Percentiles rank a stretch among this genome's conserved stretches.
phyloP scores from a whole-genome alignment of 441 rosid genomes.

The Arabidopsis lyrata region DNA sequence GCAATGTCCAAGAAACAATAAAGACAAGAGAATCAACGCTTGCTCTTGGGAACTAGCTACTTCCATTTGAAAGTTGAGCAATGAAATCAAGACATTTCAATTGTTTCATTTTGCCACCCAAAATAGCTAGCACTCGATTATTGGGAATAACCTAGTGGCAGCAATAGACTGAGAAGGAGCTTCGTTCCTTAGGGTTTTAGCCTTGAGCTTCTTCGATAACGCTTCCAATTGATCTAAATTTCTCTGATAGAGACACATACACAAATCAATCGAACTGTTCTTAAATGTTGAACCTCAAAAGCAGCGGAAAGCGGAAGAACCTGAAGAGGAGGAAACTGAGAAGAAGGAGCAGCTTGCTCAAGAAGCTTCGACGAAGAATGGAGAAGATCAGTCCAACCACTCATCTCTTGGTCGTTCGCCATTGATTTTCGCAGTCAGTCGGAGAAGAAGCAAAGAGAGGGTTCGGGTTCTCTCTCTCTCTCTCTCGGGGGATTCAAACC shows the following conservation, averaged over 20 bases:
- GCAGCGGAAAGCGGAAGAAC: slow-evolving; percentile 45
- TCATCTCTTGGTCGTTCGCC: slow-evolving; percentile 82
- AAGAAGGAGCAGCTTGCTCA: slow-evolving; percentile 95
- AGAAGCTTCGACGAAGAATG: slow-evolving; percentile 92
- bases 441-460: slow-evolving; percentile 28
- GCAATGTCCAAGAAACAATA: slow-evolving; percentile 20
- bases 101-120: background rate
- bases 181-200: slow-evolving; percentile 80
- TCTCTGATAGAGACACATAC: slow-evolving; percentile 58
- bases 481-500: slow-evolving; percentile 14
- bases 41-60: background rate
- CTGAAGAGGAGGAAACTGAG: slow-evolving; percentile 99
- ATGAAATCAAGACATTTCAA: slow-evolving; percentile 7
- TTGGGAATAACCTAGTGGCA: slow-evolving; percentile 77
- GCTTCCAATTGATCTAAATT: slow-evolving; percentile 95
- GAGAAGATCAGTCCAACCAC: slow-evolving; percentile 91
- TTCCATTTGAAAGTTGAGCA: background rate
- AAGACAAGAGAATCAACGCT: slow-evolving; percentile 21
- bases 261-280: slow-evolving; percentile 21
- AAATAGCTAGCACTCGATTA: background rate
- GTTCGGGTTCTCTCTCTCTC: background rate
- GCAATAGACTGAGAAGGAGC: slow-evolving; percentile 94
- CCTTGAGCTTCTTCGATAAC: slow-evolving; percentile 93
- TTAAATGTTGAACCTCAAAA: slow-evolving; percentile 4
- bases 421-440: slow-evolving; percentile 40